phyloP scores from a whole-genome alignment of 176 grass and related monocot species.

The Raddia guianensis region DNA sequence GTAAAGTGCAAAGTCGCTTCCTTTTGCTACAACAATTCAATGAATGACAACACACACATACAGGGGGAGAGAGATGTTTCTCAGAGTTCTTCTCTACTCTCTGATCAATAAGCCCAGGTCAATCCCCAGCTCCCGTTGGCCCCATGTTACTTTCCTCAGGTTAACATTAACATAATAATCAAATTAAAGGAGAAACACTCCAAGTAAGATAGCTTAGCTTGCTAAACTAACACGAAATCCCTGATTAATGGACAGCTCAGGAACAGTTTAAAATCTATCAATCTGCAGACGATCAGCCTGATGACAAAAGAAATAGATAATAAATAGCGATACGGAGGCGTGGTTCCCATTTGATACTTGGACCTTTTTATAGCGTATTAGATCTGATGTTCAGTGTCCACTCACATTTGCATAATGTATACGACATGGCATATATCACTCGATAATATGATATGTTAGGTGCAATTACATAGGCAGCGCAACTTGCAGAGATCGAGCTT shows the following conservation, averaged over 20 bases:
- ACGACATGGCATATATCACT: background rate
- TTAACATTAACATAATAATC: conserved; percentile 9
- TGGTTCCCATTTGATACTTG: conserved; percentile 10
- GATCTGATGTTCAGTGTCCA: background rate
- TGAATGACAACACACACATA: background rate
- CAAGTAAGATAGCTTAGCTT: conserved; percentile 36
- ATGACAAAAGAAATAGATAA: background rate
- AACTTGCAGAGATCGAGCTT: conserved; percentile 13
- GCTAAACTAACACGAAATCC: conserved; percentile 25
- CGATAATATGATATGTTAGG: conserved; percentile 1
- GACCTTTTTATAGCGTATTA: background rate
- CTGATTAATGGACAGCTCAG: background rate
- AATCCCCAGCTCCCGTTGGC: background rate
- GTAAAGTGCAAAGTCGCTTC: conserved; percentile 46
- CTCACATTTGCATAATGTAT: background rate
- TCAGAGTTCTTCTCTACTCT: background rate
- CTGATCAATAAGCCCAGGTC: background rate
- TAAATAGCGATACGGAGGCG: background rate
- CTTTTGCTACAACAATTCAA: background rate
- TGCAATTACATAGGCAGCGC: background rate
- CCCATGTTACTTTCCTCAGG: background rate
- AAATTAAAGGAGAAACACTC: conserved; percentile 3
- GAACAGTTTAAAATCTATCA: background rate
- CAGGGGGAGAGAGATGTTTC: background rate
- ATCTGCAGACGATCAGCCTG: background rate